A percentile compares a stretch with the other conserved stretches of the same genome.
These are phyloP conservation scores for Puccinia horiana DNA, from an alignment of 1,284 basidiomycete species.

Conservation along the genomic window DNA sequence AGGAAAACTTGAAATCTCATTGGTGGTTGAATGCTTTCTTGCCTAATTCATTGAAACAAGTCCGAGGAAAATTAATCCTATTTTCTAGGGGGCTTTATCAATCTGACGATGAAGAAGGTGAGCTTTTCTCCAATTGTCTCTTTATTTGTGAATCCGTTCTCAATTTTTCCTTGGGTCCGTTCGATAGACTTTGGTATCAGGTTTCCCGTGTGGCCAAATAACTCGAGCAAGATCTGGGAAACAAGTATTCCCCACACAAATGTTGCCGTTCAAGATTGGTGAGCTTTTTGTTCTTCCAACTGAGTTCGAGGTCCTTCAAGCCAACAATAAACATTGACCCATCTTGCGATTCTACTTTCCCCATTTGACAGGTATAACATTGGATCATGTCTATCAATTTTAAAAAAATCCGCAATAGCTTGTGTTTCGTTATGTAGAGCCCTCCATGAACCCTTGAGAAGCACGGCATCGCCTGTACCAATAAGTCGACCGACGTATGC, in stretches of 20 bases:
- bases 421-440: slow-evolving; percentile 45
- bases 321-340: background rate
- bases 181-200: slow-evolving; percentile 30
- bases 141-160: background rate
- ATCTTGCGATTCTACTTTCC: background rate
- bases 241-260: slow-evolving; percentile 31
- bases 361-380: slow-evolving; percentile 28
- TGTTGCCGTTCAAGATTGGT: slow-evolving; percentile 49
- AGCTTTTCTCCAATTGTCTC: background rate
- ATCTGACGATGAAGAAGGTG: slow-evolving; percentile 17
- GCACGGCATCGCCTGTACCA: slow-evolving; percentile 2
- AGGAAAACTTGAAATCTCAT: slow-evolving; percentile 4
- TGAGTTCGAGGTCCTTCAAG: background rate
- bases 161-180: background rate
- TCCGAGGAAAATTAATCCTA: slow-evolving; percentile 38
- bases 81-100: slow-evolving; percentile 26
- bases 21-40: slow-evolving; percentile 44
- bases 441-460: slow-evolving; percentile 32
- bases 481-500: background rate
- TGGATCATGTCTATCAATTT: slow-evolving; percentile 35
- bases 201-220: slow-evolving; percentile 44
- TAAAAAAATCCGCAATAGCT: slow-evolving; percentile 33
- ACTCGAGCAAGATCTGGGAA: slow-evolving; percentile 40
- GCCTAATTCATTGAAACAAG: slow-evolving; percentile 36
- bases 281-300: background rate